These are phyloP conservation scores for Rhytidiadelphus loreus DNA, from an alignment of 225 moss, liverwort and hornwort genomes.

Conservation along the genomic window DNA sequence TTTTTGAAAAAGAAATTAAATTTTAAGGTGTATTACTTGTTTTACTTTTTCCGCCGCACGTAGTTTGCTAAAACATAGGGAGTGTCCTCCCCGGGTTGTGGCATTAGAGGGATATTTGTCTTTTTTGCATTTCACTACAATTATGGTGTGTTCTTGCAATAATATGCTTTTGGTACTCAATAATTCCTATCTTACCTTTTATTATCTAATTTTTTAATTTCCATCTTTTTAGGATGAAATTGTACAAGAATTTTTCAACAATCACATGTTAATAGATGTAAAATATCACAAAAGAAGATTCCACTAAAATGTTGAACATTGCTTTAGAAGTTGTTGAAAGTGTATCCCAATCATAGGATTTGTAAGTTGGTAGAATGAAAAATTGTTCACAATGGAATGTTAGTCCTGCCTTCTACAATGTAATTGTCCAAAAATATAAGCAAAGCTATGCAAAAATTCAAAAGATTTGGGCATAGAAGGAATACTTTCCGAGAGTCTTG, in stretches of 20 bases:
- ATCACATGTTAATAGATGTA: not conserved
- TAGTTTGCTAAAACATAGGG: too few species aligned
- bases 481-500: not conserved
- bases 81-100: too few species aligned
- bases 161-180: not conserved
- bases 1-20: too few species aligned
- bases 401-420: too few species aligned
- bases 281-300: not conserved
- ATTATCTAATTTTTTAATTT: not conserved
- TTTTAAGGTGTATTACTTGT: too few species aligned
- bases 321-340: not conserved
- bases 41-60: too few species aligned
- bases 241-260: not conserved
- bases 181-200: fast-evolving
- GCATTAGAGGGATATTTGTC: not conserved
- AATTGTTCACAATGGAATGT: not conserved
- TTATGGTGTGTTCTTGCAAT: fast-evolving
- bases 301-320: fast-evolving
- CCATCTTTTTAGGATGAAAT: not conserved
- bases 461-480: not conserved
- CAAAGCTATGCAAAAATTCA: not conserved
- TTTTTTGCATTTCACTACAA: not conserved
- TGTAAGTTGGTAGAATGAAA: not conserved
- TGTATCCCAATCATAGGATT: not conserved
- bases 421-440: not conserved